Evolutionary conservation across 306 rosid genomes (phyloP), one percentile per base, ranked within the genome.

Genomic region (Heteromeles arbutifolia): DNA sequence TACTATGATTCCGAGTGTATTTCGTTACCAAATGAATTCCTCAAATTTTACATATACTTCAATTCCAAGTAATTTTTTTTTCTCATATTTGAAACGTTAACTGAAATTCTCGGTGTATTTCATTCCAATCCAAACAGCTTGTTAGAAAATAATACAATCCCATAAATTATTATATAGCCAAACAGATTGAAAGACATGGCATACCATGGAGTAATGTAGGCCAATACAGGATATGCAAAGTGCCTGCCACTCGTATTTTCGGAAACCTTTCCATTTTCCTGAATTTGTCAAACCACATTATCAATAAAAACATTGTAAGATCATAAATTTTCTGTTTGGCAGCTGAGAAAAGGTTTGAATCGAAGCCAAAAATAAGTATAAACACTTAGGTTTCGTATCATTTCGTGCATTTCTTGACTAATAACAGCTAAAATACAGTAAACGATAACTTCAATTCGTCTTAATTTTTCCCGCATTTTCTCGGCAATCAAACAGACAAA

Each of bases 171-270:
- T 50, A 15, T 50, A 65, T 61, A 18, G 61, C 18, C 28, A 26
- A 53, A 32, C 37, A 72, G 69, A 75, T 17, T 24, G 66, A 11
- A 19, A 83, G 28, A 17, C 69, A 80, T 92, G 28, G 11, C 73
- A 80, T 92, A 95, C 99, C 99, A 95, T 48, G 97, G 97, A 76
- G 99, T 95, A 69, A 95, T 85, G 88, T 92, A 95, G 77, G 89
- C 97, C 83, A 95, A 93, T 37, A 84, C 91, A 59, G 97, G 97
- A 80, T 87, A 86, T 19, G 29, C 74, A 80, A 87, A 88, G 70
- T 82, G 90, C 84, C 93, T 89, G 54, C 28, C 76, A 32, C 89
- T 86, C 19, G 50, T 34, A 81, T 92, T 90, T 72, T 82, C 90
- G 2, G 93, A 83, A 2, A 85, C 92, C 69, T 62, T 82, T 3